Evolutionary conservation across 2,329 filamentous ascomycete genomes (phyloP).

Genomic region (Sporothrix pseudoabietina): DNA sequence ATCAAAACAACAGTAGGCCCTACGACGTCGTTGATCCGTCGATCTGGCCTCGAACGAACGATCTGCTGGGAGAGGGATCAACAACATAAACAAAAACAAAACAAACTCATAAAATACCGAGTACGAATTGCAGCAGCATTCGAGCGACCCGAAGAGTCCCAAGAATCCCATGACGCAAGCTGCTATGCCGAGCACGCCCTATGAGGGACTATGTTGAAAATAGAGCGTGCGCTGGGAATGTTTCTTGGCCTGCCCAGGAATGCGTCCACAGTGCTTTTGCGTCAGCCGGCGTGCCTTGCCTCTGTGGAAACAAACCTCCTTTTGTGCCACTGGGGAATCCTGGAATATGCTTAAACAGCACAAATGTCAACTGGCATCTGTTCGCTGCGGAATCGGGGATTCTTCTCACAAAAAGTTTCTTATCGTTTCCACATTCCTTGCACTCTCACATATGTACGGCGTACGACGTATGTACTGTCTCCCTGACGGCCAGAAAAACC

Average conservation of each 20-base stretch:
- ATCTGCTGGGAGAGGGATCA: slow-evolving; percentile 1
- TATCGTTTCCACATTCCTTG: neutral
- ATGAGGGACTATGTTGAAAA: neutral
- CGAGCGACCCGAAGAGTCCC: neutral
- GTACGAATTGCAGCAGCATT: neutral
- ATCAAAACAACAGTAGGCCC: slow-evolving; percentile 14
- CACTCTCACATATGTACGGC: neutral
- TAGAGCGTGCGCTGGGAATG: neutral
- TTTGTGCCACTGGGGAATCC: neutral
- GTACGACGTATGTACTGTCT: neutral
- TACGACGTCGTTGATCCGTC: slow-evolving; percentile 9
- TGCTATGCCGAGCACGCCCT: neutral
- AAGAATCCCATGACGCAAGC: neutral
- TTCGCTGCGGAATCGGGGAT: neutral
- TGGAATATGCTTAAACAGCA: slow-evolving; percentile 5
- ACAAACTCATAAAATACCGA: neutral
- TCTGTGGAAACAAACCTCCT: neutral
- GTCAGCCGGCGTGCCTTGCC: neutral
- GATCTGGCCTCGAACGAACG: slow-evolving; percentile 14
- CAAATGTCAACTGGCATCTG: slow-evolving; percentile 3
- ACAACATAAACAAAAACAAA: slow-evolving; percentile 4
- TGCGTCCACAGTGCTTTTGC: neutral
- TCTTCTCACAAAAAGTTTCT: neutral
- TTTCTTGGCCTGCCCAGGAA: neutral
- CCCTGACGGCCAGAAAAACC: too few species aligned